Evolutionary conservation across 2,329 filamentous ascomycete species (phyloP).

Genomic region (Talaromyces atroroseus): DNA sequence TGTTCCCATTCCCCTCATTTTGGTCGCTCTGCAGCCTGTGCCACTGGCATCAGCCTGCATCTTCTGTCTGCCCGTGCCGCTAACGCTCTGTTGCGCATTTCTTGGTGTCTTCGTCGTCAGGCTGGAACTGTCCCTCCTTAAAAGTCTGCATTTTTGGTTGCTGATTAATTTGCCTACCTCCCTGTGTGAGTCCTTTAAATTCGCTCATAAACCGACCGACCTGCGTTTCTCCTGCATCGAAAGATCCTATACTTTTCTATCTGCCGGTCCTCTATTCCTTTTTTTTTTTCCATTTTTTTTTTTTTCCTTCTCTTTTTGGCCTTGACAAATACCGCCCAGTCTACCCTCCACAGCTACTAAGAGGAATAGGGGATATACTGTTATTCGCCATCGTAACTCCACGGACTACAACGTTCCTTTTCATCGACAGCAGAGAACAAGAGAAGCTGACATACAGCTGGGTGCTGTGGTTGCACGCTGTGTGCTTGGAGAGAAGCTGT

Average conservation of each 20-base stretch:
- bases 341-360: neutral
- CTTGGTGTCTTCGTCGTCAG: neutral
- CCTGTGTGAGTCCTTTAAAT: slow-evolving; percentile 14
- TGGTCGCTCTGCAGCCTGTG: neutral
- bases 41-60: neutral
- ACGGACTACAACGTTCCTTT: neutral
- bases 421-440: neutral
- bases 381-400: neutral
- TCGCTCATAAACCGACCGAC: neutral
- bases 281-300: neutral
- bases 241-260: neutral
- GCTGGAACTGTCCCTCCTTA: slow-evolving; percentile 15
- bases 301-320: neutral
- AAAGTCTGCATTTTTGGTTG: slow-evolving; percentile 18
- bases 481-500: neutral
- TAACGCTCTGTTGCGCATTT: neutral
- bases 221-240: neutral
- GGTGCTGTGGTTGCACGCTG: neutral
- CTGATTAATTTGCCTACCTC: slow-evolving; percentile 16
- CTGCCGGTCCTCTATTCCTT: neutral
- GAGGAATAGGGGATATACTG: slow-evolving; percentile 5
- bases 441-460: neutral
- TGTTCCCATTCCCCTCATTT: slow-evolving; percentile 8
- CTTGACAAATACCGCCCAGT: neutral
- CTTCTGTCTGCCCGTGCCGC: neutral